A percentile compares a stretch with the other conserved stretches of the same genome.
Evolutionary conservation across 2,329 filamentous ascomycete species (phyloP).

Genomic region (Rasamsonia emersonii): DNA sequence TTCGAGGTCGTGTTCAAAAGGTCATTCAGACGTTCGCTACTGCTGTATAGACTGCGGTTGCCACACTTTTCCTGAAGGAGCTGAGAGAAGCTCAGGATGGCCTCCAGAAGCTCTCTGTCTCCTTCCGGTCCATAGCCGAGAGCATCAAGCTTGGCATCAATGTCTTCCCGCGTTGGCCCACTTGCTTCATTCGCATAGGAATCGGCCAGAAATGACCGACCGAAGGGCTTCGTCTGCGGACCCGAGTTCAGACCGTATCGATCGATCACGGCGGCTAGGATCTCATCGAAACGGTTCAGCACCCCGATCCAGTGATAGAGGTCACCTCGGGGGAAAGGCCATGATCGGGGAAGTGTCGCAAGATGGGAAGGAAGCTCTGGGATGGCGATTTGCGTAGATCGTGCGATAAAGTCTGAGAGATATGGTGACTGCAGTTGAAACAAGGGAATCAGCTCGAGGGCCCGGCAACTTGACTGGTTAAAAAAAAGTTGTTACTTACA

Average conservation of each 20-base stretch:
- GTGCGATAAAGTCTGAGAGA: conserved; percentile 70
- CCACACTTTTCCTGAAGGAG: conserved; percentile 90
- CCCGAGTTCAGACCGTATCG: conserved; percentile 73
- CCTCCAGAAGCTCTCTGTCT: conserved; percentile 70
- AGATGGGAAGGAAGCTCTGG: conserved; percentile 70
- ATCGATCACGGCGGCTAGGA: conserved; percentile 72
- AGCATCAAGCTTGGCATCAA: conserved; percentile 45
- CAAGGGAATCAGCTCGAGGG: conserved; percentile 17
- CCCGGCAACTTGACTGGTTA: conserved; percentile 4
- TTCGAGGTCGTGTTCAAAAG: conserved; percentile 81
- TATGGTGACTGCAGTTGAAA: conserved; percentile 63
- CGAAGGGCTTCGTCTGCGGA: conserved; percentile 71
- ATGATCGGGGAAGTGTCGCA: conserved; percentile 71
- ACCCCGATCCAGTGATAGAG: conserved; percentile 97
- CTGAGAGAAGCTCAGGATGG: conserved; percentile 74
- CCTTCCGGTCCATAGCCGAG: conserved; percentile 64
- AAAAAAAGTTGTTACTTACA: conserved; percentile 26
- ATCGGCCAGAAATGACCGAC: conserved; percentile 27
- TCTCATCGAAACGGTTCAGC: conserved; percentile 83
- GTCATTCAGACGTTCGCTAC: conserved; percentile 80
- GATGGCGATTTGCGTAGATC: conserved; percentile 55
- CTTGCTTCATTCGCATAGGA: conserved; percentile 53
- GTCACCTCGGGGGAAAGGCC: conserved; percentile 93
- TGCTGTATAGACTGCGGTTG: conserved; percentile 91
- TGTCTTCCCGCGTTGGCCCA: conserved; percentile 44